Evolutionary conservation across 176 grass and related monocot species (phyloP).

Genomic region (Avena sativa): DNA sequence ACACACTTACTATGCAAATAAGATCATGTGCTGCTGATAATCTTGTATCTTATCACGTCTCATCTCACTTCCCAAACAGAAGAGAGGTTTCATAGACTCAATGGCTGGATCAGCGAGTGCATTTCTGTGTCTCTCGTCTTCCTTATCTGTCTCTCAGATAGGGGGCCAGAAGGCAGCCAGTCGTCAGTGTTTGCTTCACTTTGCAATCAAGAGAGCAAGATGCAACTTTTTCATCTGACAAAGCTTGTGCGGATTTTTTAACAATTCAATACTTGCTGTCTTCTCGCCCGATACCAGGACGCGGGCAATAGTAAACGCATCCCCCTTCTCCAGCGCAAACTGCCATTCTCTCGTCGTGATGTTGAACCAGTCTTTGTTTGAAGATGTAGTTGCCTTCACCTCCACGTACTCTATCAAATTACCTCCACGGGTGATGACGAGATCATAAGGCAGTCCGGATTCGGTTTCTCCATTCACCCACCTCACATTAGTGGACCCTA

Average conservation of each 20-base stretch:
- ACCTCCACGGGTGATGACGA: constrained; percentile 53
- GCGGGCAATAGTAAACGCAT: constrained; percentile 78
- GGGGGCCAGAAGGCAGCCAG: neutral
- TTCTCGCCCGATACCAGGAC: constrained; percentile 55
- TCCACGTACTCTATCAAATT: constrained; percentile 75
- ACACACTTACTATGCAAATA: neutral
- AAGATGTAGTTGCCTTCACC: constrained; percentile 79
- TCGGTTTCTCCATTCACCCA: constrained; percentile 85
- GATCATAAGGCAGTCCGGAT: constrained; percentile 80
- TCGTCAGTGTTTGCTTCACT: constrained; percentile 8
- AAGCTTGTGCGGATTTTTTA: constrained; percentile 70
- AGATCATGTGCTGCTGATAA: neutral
- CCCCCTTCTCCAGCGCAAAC: constrained; percentile 71
- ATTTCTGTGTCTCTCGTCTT: neutral
- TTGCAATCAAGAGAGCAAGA: constrained; percentile 58
- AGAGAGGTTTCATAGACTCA: neutral
- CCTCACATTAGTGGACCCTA: constrained; percentile 62
- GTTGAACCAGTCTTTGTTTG: constrained; percentile 81
- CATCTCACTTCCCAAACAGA: constrained; percentile 6
- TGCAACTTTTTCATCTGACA: constrained; percentile 63
- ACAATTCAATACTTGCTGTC: constrained; percentile 60
- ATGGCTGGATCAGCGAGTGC: neutral
- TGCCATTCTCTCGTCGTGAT: constrained; percentile 88
- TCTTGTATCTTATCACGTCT: neutral
- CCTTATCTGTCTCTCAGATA: neutral